phyloP scores from a whole-genome alignment of 371 early-diverging fungal genomes.

The Mucor racemosus region DNA sequence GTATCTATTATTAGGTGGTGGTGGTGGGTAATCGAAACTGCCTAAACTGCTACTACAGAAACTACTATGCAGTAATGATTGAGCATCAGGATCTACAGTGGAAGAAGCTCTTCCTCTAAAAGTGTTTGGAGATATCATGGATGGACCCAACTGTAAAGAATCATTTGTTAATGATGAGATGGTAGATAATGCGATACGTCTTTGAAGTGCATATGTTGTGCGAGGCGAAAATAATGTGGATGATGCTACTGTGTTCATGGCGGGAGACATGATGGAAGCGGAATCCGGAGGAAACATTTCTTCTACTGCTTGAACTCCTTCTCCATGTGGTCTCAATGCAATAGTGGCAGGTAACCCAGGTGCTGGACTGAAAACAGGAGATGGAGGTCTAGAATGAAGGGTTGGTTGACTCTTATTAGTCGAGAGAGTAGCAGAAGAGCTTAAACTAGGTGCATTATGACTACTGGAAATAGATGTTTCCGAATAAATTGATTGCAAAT shows the following conservation, averaged over 20 bases:
- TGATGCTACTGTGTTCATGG: constrained; percentile 49
- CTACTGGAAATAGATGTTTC: constrained; percentile 29
- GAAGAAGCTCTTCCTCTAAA: constrained; percentile 15
- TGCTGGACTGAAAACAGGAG: constrained; percentile 42
- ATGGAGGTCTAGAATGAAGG: constrained; percentile 41
- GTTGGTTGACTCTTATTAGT: constrained; percentile 28
- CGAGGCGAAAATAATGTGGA: constrained; percentile 43
- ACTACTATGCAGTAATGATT: constrained; percentile 20
- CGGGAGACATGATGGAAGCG: constrained; percentile 30
- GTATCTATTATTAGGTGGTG: constrained; percentile 22
- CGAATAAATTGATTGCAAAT: constrained; percentile 32
- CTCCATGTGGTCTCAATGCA: constrained; percentile 28
- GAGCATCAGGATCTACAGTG: constrained; percentile 24
- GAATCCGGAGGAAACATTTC: constrained; percentile 29
- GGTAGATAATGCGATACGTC: constrained; percentile 33
- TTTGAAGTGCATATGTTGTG: constrained; percentile 27
- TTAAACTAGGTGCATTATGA: constrained; percentile 40
- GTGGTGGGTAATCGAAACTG: constrained; percentile 5
- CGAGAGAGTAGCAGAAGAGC: constrained; percentile 33
- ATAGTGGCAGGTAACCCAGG: constrained; percentile 48
- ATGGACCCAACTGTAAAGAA: constrained; percentile 15
- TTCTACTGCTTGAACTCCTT: constrained; percentile 25
- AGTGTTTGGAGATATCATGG: constrained; percentile 8
- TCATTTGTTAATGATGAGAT: constrained; percentile 36
- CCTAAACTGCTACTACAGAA: constrained; percentile 6